Percentiles rank a stretch among this genome's conserved stretches.
phyloP scores from a whole-genome alignment of 169 alveolate genomes.

The Neospora caninum region DNA sequence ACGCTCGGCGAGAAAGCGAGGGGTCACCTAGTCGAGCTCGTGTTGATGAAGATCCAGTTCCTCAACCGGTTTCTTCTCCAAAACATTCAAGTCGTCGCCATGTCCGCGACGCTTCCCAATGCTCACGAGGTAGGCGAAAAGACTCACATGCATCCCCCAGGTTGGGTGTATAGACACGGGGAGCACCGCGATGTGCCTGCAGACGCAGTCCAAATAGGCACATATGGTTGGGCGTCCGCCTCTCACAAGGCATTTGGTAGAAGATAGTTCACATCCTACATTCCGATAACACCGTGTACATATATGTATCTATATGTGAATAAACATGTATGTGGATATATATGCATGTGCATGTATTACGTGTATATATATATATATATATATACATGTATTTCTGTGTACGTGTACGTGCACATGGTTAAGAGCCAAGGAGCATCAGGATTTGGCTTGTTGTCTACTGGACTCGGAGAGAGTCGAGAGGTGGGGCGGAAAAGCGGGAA shows the following conservation, averaged over 20 bases:
- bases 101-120: slow-evolving; percentile 88
- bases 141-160: background rate
- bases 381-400: background rate
- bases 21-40: slow-evolving; percentile 79
- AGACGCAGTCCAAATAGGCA: background rate
- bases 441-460: too few species aligned
- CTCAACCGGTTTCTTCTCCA: slow-evolving; percentile 64
- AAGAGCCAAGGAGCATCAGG: background rate
- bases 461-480: too few species aligned
- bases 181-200: background rate
- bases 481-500: too few species aligned
- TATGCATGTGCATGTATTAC: background rate
- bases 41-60: slow-evolving; percentile 68
- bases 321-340: background rate
- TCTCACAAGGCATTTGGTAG: too few species aligned
- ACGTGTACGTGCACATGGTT: background rate
- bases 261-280: too few species aligned
- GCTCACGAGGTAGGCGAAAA: slow-evolving; percentile 64
- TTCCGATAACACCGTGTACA: background rate
- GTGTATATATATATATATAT: background rate
- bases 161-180: background rate
- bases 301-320: background rate
- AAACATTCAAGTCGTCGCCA: slow-evolving; percentile 80
- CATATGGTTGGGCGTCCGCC: background rate
- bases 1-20: slow-evolving; percentile 80